A percentile compares a stretch with the other conserved stretches of the same genome.
Evolutionary conservation across 768 basidiomycete species (phyloP).

Genomic region (Candolleomyces aberdarensis): DNA sequence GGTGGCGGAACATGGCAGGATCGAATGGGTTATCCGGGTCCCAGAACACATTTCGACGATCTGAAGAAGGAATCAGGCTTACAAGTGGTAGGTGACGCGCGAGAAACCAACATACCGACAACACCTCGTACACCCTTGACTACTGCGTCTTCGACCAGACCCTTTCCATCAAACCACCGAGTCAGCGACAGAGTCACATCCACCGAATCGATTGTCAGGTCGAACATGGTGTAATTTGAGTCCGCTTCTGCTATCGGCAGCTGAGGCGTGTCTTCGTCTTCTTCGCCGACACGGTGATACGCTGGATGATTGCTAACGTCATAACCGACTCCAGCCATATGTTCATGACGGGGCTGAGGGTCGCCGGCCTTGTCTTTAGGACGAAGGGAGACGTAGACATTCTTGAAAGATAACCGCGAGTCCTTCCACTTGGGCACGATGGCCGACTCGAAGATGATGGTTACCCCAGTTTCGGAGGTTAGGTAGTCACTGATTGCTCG

Average conservation of each 20-base stretch:
- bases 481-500: slow-evolving; percentile 88
- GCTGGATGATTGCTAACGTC: slow-evolving; percentile 77
- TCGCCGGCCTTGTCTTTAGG: slow-evolving; percentile 32
- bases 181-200: slow-evolving; percentile 87
- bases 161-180: slow-evolving; percentile 94
- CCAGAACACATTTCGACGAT: slow-evolving; percentile 84
- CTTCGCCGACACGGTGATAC: slow-evolving; percentile 50
- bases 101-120: slow-evolving; percentile 55
- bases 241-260: slow-evolving; percentile 45
- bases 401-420: slow-evolving; percentile 93
- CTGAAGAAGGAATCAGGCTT: slow-evolving; percentile 37
- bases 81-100: neutral
- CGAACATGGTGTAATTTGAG: slow-evolving; percentile 84
- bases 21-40: slow-evolving; percentile 79
- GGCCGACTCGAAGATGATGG: slow-evolving; percentile 94
- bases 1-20: slow-evolving; percentile 78
- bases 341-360: slow-evolving; percentile 29
- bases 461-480: slow-evolving; percentile 90
- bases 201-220: slow-evolving; percentile 89
- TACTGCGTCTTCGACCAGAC: slow-evolving; percentile 85
- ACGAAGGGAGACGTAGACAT: slow-evolving; percentile 89
- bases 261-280: slow-evolving; percentile 52
- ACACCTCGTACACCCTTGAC: slow-evolving; percentile 94
- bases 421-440: slow-evolving; percentile 98
- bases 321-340: slow-evolving; percentile 64